Evolutionary conservation across 139 green algal species (phyloP), one percentile per base, ranked within the genome.

Genomic region (Zygnema cylindricum): DNA sequence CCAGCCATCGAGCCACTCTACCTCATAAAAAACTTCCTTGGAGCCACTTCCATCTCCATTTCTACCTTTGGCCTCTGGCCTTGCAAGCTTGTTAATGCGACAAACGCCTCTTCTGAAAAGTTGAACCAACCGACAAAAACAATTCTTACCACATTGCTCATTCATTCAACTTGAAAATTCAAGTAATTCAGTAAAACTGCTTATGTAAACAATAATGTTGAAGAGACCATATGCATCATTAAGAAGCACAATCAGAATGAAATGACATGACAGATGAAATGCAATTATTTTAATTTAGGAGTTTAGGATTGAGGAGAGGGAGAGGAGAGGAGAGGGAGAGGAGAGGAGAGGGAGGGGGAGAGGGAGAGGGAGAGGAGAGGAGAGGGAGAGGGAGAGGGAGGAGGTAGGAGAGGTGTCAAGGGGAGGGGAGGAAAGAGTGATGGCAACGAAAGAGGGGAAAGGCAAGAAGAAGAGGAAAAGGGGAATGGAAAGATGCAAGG

Each of bases 321-420:
- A 30, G 30, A 30, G 57, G 57, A 30, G 57, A 73, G 30, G 30
- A 35, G 57, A 30, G 57, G 57, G 57, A 73, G 57, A 30, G 57
- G 57, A 73, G 30, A 73, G 57, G 57, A 73, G 57, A 73, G 57
- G 57, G 57, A 73, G 57, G 57, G 57, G 57, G 57, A 73, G 57
- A 30, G 57, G 57, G 25, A 73, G 30, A 73, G 57, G 57, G 25
- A 30, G 57, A 30, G 30, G 57, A 73, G 30, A 73, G 57, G 30
- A 35, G 57, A 25, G 57, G 30, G 57, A n/a, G n/a, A n/a, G 57
- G 25, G 57, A 73, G 57, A 30, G 57, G 30, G 57, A 73, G 57
- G 57, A 73, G 57, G 57, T 73, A 30, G 57, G 57, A 25, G 57
- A 73, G 30, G 25, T 25, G 57, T 73, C 30, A 25, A 35, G 57